Evolutionary conservation across 2,329 filamentous ascomycete species (phyloP).

Genomic region (Chaetomium globosum): DNA sequence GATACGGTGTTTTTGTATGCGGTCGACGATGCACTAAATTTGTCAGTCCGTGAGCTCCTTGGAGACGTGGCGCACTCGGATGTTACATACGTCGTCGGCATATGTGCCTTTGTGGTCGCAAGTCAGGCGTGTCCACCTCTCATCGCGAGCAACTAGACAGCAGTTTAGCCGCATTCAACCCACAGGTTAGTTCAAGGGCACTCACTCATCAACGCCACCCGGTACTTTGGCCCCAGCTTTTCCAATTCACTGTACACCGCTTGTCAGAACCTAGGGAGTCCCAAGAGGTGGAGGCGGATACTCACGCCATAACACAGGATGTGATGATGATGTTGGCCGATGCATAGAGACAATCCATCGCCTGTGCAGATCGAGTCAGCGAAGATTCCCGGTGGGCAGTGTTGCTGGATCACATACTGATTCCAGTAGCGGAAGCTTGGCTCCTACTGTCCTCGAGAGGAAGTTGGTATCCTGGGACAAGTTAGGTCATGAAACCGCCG

Average conservation of each 20-base stretch:
- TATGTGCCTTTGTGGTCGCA: slow-evolving; percentile 91
- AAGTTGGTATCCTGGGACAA: slow-evolving; percentile 71
- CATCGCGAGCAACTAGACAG: slow-evolving; percentile 81
- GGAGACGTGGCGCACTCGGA: not conserved
- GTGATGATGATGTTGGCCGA: slow-evolving; percentile 90
- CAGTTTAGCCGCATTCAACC: slow-evolving; percentile 29
- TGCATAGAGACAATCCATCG: slow-evolving; percentile 93
- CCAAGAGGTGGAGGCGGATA: not conserved
- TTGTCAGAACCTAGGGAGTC: slow-evolving; percentile 3
- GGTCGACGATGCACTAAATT: slow-evolving; percentile 73
- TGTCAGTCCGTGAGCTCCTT: slow-evolving; percentile 49
- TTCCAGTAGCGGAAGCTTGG: slow-evolving; percentile 84
- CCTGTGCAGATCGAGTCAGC: slow-evolving; percentile 20
- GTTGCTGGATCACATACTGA: slow-evolving; percentile 68
- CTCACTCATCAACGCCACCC: slow-evolving; percentile 62
- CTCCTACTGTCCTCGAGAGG: slow-evolving; percentile 84
- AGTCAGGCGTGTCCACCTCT: slow-evolving; percentile 80
- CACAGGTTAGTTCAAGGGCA: not conserved
- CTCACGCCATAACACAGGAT: slow-evolving; percentile 61
- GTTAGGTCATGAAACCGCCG: slow-evolving; percentile 6
- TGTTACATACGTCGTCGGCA: slow-evolving; percentile 55
- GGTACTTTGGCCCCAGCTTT: slow-evolving; percentile 85
- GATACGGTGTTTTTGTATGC: slow-evolving; percentile 72
- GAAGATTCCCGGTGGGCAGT: not conserved
- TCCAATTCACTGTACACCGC: slow-evolving; percentile 74